Base-by-base conservation (phyloP, 1,139 yeast genomes). In the Geotrichum siamense region DNA sequence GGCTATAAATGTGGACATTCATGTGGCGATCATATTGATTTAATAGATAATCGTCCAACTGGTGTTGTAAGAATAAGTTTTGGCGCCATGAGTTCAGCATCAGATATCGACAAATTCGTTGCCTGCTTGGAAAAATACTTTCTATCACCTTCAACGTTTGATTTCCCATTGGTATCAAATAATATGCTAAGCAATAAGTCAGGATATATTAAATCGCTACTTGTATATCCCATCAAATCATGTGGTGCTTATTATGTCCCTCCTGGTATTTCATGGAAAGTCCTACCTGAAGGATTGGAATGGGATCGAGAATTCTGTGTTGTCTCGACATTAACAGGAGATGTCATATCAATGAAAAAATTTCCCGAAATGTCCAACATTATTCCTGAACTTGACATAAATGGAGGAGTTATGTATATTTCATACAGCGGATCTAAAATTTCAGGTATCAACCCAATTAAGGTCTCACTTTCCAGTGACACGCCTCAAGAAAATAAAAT, bases 211-310 rank as follows among this genome's bases (percentile, higher is more conserved):
- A 48, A 51, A 22, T 43, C 51, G 15, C 27, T 68, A 17, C 46
- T 50, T 17, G 55, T 67, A 2, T 69, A 62, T 49, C 74, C 74
- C 1, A 63, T 69, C 39, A 69, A 70, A 43, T 68, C 72, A 5
- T 70, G 74, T 47, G 60, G 57, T 3, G 69, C 65, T 2, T 60
- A 52, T 35, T 38, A 44, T 12, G 55, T 69, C 3, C 60, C 63
- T 0, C 19, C 23, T 1, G 49, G 48, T n/a, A 26, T 35, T 2
- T 38, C 47, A 1, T 67, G 71, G 70, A 45, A 49, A 3, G 54
- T 68, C 1, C 44, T 45, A 1, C 43, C 43, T 3, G 47, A 47
- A 6, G 72, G 72, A 1, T 53, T 69, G 22, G 50, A 61, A 41
- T 63, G 59, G 53, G 74, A 69, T 49, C 53, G 74, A 9, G 57